A percentile compares a stretch with the other conserved stretches of the same genome.
Conservation (phyloP, 2,329 filamentous ascomycete species). For the Hypoxylon rubiginosum region DNA sequence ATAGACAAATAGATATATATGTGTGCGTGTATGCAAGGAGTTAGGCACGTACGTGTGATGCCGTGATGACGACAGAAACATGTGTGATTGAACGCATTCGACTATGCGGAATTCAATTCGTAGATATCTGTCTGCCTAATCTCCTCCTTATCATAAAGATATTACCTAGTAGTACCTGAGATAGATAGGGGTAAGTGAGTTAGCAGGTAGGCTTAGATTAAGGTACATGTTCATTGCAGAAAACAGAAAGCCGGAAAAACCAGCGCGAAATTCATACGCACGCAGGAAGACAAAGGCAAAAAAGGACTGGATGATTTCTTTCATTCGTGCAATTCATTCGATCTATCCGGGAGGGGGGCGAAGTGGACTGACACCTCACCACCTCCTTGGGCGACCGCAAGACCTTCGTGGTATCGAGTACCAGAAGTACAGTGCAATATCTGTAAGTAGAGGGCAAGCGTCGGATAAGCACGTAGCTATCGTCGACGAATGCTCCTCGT, state of each 20-base stretch:
- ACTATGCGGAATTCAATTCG: not conserved
- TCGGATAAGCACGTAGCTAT: constrained; percentile 9
- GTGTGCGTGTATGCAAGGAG: not conserved
- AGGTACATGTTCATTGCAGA: not conserved
- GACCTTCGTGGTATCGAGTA: constrained; percentile 16
- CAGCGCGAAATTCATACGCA: not conserved
- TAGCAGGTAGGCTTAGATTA: not conserved
- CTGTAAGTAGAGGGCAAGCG: not conserved
- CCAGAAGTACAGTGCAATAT: not conserved
- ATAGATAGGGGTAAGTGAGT: too few species aligned
- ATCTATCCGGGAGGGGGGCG: constrained; percentile 5
- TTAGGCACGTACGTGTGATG: not conserved
- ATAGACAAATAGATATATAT: not conserved
- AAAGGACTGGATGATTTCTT: not conserved
- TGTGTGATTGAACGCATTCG: not conserved
- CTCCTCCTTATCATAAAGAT: not conserved
- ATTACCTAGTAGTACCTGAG: not conserved
- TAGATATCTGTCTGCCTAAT: not conserved
- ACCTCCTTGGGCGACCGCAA: constrained; percentile 9
- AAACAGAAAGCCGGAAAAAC: not conserved
- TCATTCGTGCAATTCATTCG: constrained; percentile 28
- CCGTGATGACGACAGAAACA: not conserved
- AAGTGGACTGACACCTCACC: not conserved
- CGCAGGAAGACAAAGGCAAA: not conserved
- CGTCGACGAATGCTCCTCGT: constrained; percentile 1